phyloP scores from a whole-genome alignment of 2,329 filamentous ascomycete species.

The Ophiostoma pallidulum region DNA sequence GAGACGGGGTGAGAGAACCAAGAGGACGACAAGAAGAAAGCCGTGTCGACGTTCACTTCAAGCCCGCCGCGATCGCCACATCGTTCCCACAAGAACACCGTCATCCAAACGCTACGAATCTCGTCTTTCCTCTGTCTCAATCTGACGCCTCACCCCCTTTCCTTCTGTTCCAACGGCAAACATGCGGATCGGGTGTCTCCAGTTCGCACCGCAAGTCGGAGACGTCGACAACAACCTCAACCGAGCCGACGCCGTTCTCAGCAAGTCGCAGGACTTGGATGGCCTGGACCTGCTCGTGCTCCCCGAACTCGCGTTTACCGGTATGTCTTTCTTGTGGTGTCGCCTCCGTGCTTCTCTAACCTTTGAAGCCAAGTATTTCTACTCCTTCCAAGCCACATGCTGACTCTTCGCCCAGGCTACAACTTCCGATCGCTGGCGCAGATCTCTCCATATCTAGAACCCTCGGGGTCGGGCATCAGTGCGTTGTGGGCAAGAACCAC shows the following conservation, averaged over 20 bases:
- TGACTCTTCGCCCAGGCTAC: no score
- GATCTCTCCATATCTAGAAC: conserved; percentile 61
- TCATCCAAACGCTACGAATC: background rate
- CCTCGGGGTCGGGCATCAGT: conserved; percentile 53
- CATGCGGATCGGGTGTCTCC: conserved; percentile 41
- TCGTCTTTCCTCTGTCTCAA: no score
- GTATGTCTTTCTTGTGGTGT: conserved; percentile 32
- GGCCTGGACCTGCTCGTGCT: conserved; percentile 63
- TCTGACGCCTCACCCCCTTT: background rate
- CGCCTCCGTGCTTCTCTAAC: background rate
- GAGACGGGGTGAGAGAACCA: no score
- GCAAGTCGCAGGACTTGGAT: conserved; percentile 42
- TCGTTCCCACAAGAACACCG: no score
- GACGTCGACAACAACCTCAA: conserved; percentile 61
- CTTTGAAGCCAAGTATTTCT: no score
- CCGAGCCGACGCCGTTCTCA: conserved; percentile 55
- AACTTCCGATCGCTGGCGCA: conserved; percentile 63
- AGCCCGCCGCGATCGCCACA: no score
- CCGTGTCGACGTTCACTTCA: no score
- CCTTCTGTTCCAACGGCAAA: background rate
- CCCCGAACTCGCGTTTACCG: conserved; percentile 67
- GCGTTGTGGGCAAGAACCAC: conserved; percentile 62
- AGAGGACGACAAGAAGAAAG: no score
- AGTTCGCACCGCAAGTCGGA: conserved; percentile 63
- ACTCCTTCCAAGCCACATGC: no score